A percentile compares a stretch with the other conserved stretches of the same genome.
phyloP scores from a whole-genome alignment of 768 basidiomycete genomes.

The Lactarius pseudohatsudake region DNA sequence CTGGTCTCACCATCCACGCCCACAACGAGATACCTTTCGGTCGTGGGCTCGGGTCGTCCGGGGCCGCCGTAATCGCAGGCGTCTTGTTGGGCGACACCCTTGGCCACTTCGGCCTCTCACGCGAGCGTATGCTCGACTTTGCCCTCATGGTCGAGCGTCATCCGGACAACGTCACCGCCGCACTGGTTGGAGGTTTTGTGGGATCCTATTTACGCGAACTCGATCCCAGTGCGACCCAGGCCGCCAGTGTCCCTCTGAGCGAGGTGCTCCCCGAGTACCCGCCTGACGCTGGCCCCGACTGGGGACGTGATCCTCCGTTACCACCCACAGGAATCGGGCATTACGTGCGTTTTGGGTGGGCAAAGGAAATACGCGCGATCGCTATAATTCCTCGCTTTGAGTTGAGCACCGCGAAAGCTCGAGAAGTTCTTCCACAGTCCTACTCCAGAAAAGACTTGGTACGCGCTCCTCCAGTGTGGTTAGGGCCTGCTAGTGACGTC shows the following conservation, averaged over 20 bases:
- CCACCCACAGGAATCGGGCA: slow-evolving; percentile 93
- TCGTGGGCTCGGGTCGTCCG: slow-evolving; percentile 94
- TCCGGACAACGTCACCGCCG: slow-evolving; percentile 98
- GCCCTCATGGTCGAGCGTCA: slow-evolving; percentile 99
- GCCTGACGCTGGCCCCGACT: slow-evolving; percentile 84
- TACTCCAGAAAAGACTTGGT: slow-evolving; percentile 94
- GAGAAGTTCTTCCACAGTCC: slow-evolving; percentile 77
- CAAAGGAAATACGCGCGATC: slow-evolving; percentile 79
- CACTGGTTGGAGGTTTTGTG: slow-evolving; percentile 94
- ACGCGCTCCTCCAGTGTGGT: slow-evolving; percentile 23
- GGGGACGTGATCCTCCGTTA: slow-evolving; percentile 85
- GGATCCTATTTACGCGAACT: slow-evolving; percentile 94
- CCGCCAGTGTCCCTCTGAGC: slow-evolving; percentile 87
- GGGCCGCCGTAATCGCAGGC: slow-evolving; percentile 98
- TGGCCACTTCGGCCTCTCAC: slow-evolving; percentile 67
- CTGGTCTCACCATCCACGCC: slow-evolving; percentile 69
- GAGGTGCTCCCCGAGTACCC: slow-evolving; percentile 98
- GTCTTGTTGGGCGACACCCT: slow-evolving; percentile 87
- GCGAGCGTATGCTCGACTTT: slow-evolving; percentile 82
- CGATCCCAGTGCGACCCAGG: slow-evolving; percentile 73
- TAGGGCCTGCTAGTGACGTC: background rate
- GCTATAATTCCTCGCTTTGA: slow-evolving; percentile 96
- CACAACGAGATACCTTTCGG: slow-evolving; percentile 97
- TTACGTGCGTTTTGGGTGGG: slow-evolving; percentile 88
- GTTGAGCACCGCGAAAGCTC: slow-evolving; percentile 91